A percentile compares a stretch with the other conserved stretches of the same genome.
Conservation (phyloP, 208 protist genomes). For the Trypanosoma mega region DNA sequence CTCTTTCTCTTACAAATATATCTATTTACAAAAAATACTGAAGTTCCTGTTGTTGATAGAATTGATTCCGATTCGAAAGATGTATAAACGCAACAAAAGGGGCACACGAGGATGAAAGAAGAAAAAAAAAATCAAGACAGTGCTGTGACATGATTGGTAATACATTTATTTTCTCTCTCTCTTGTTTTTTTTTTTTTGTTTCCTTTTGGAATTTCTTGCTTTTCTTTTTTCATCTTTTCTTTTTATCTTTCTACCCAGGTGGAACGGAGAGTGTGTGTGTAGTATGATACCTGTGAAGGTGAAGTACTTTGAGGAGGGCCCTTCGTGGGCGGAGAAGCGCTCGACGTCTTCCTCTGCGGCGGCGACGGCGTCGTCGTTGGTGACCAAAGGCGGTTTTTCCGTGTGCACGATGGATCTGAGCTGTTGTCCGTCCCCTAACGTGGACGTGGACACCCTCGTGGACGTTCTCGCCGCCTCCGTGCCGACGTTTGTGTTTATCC, state of each 20-base stretch:
- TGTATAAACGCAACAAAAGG: too few species aligned
- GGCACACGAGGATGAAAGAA: too few species aligned
- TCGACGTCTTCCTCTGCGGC: not conserved
- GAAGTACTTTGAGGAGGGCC: constrained; percentile 70
- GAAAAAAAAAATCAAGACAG: too few species aligned
- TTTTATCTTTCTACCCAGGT: constrained; percentile 2
- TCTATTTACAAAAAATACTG: too few species aligned
- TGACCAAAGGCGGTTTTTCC: constrained; percentile 22
- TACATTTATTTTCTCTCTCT: not conserved
- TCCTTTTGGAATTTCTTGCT: not conserved
- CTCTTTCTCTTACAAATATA: too few species aligned
- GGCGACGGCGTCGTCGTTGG: not conserved
- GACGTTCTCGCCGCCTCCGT: constrained; percentile 41
- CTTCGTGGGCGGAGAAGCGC: constrained; percentile 56
- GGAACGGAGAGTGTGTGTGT: not conserved
- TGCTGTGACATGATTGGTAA: too few species aligned
- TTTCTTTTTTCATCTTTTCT: constrained; percentile 14
- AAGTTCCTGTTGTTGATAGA: too few species aligned
- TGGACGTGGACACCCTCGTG: constrained; percentile 59
- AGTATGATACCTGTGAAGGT: constrained; percentile 44
- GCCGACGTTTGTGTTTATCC: constrained; percentile 68
- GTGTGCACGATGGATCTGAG: constrained; percentile 69
- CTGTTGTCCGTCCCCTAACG: constrained; percentile 26
- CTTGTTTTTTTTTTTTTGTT: constrained; percentile 12
- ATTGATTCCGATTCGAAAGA: too few species aligned